These are phyloP conservation scores for Fusarium tjaetaba DNA, from an alignment of 2,329 filamentous ascomycete genomes.

Conservation along the genomic window DNA sequence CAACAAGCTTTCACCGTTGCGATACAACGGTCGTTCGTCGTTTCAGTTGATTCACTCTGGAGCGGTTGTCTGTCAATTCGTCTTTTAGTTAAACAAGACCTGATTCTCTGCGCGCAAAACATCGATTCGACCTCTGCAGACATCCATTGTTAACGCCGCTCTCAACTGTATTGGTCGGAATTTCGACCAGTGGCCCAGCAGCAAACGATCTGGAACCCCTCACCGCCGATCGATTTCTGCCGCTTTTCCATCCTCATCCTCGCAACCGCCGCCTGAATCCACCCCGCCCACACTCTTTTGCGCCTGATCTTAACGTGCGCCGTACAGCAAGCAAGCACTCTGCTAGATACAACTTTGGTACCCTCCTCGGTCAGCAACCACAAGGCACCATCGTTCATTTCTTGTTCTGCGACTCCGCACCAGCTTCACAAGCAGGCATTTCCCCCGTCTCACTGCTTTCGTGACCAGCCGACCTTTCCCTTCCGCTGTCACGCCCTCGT, in stretches of 20 bases:
- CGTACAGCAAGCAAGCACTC: constrained; percentile 27
- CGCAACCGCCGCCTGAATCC: constrained; percentile 36
- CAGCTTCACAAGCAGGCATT: constrained; percentile 37
- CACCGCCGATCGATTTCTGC: constrained; percentile 46
- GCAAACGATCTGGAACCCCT: constrained; percentile 44
- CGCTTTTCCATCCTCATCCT: constrained; percentile 30
- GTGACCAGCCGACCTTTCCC: constrained; percentile 39
- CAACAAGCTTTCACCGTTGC: constrained; percentile 28
- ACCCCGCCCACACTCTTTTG: constrained; percentile 41
- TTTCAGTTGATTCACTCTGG: constrained; percentile 5
- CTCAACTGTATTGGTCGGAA: constrained; percentile 24
- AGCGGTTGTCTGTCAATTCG: not conserved
- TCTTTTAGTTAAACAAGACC: not conserved
- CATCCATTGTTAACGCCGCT: constrained; percentile 12
- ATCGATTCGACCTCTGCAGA: constrained; percentile 13
- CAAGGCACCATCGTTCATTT: constrained; percentile 29
- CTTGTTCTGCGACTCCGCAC: constrained; percentile 37
- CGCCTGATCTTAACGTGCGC: constrained; percentile 43
- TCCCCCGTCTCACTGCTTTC: constrained; percentile 44
- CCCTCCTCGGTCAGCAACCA: constrained; percentile 41
- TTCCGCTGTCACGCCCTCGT: constrained; percentile 41
- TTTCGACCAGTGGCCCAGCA: constrained; percentile 33
- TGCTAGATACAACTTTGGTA: constrained; percentile 39
- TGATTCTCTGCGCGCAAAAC: constrained; percentile 1
- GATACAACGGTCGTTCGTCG: constrained; percentile 22